These are phyloP conservation scores for Didymella glomerata DNA, from an alignment of 2,329 filamentous ascomycete genomes.

Conservation along the genomic window DNA sequence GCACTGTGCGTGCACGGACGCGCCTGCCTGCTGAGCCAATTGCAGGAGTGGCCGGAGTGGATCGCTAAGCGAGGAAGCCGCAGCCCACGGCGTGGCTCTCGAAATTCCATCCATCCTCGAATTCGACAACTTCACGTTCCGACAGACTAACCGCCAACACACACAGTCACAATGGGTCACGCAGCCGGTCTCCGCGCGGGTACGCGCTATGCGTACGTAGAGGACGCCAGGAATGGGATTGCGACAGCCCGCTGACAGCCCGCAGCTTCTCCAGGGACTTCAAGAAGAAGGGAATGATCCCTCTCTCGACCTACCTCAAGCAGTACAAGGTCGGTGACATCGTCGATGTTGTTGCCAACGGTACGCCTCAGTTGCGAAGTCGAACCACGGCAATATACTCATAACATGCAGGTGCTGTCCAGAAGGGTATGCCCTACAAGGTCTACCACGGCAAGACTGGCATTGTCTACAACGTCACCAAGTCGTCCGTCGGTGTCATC, in stretches of 20 bases:
- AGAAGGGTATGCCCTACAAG: conserved; percentile 89
- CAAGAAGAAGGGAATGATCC: conserved; percentile 95
- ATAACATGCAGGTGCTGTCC: conserved; percentile 45
- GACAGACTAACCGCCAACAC: conserved; percentile 22
- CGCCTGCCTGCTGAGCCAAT: conserved; percentile 8
- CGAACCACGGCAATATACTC: conserved; percentile 20
- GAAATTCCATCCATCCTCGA: conserved; percentile 9
- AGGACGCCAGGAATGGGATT: conserved; percentile 6
- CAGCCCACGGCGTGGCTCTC: conserved; percentile 20
- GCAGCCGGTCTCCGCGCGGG: conserved; percentile 57
- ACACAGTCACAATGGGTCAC: conserved; percentile 55
- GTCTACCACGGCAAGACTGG: conserved; percentile 98
- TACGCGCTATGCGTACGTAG: conserved; percentile 54
- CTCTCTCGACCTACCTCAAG: conserved; percentile 91
- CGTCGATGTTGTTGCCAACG: conserved; percentile 98
- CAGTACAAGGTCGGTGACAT: conserved; percentile 98
- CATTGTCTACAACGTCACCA: conserved; percentile 98
- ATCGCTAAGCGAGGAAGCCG: conserved; percentile 21
- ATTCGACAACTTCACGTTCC: conserved; percentile 7
- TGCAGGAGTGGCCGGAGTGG: conserved; percentile 14
- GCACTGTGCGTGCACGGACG: conserved; percentile 20
- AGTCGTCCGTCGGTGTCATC: conserved; percentile 96
- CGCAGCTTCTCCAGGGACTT: conserved; percentile 82
- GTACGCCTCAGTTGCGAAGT: conserved; percentile 70
- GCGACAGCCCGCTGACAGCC: conserved; percentile 34